Base-by-base conservation (phyloP, 495 filamentous ascomycete species). In the Immersiella caudata region DNA sequence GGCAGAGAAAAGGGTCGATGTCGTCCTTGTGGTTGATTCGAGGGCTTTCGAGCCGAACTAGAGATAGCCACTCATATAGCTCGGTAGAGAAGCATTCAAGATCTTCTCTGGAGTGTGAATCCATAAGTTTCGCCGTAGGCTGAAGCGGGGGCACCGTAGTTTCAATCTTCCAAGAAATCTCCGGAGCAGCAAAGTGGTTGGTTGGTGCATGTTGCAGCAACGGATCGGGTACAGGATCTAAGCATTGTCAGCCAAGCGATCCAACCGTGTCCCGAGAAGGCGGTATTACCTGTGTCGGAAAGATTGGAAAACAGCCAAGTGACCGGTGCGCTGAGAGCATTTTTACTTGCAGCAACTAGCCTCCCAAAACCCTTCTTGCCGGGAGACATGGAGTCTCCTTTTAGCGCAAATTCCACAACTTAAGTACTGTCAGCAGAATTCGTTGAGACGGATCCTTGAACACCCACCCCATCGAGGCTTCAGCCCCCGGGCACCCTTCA, bases 291-390 rank as follows among this genome's bases (percentile, higher is more conserved):
- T 57, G 72, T 71, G 24, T 72, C 70, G 7, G 76, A 79, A 2
- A 90, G 73, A 70, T 93, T 89, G 77, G 85, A 88, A 72, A 97
- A 94, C 1, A 97, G 82, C 93, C 94, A 98, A 0, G 88, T 87
- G 25, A 92, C 68, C 1, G 91, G 86, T 35, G 85, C 75, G 46
- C 85, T 88, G 7, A 97, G 82, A 40, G 92, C 91, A 68, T 96
- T 94, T 66, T 91, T 88, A 76, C 90, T 93, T 14, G 93, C 93
- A 81, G 93, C 93, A 16, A 91, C 80, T 49, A 97, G 85, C 52
- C 93, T 86, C 66, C 96, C 90, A 68, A 97, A 97, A 0, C 90
- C 91, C 71, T 95, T 96, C 76, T 94, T 97, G 27, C 94, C 95
- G 71, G 92, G 92, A 8, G 93, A 74, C 92, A 97, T 97, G 12